Base-by-base conservation (phyloP, 2,329 filamentous ascomycete species). In the Penicillium vulpinum region DNA sequence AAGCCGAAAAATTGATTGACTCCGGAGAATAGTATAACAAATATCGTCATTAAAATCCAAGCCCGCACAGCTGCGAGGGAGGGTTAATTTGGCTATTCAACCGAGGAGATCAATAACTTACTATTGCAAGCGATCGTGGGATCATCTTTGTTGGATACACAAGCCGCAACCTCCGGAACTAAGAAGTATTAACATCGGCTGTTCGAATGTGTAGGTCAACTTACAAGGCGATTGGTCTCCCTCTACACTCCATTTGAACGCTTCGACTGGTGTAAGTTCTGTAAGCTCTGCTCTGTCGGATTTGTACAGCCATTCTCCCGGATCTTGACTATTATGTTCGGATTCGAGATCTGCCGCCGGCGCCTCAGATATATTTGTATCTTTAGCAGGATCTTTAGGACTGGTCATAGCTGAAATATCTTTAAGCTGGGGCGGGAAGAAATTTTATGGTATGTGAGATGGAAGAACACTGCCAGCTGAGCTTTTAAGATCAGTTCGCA, bases 151-250 rank as follows among this genome's bases (percentile, higher is more conserved):
- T 74, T 74, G 2, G 67, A 60, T 2, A 74, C 72, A 62, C 72
- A 74, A 33, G 72, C 69, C 13, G 72, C 72, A 29, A 75, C 72
- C 54, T 75, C 72, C 10, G 72, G 72, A 48, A 75, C 72, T 74
- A 47, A 28, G 48, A 5, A 18, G 35, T 16, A 28, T 62, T 22
- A 59, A 21, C 54, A 31, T n/a, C n/a, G 2, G n/a, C 15, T 16
- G 4, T 21, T 31, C 4, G 11, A 9, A 26, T 15, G 21, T 4
- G 22, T 49, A 6, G 40, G 22, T 36, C 16, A 11, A 56, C 70
- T 50, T 56, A 75, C 72, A 74, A 22, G 72, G 72, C 18, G 72
- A 75, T 58, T 75, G 68, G 35, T 75, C 72, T 15, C 72, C 72
- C 24, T 73, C 69, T 13, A 75, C 72, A 54, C 68, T 72, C 71